Evolutionary conservation across 2,329 filamentous ascomycete species (phyloP).

Genomic region (Neonectria coccinea): DNA sequence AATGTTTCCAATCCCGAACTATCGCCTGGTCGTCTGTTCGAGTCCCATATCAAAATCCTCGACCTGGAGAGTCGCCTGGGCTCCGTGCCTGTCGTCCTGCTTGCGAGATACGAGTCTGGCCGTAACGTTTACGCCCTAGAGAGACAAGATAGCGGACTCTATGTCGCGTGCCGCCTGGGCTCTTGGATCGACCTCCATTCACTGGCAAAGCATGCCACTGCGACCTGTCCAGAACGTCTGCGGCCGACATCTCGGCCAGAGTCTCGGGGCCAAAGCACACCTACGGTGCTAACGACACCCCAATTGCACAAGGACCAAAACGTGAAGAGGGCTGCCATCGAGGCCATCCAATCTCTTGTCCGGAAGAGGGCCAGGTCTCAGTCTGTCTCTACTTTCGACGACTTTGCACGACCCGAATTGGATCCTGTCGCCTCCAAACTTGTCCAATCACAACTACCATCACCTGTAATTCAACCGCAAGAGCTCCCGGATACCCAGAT

Average conservation of each 20-base stretch:
- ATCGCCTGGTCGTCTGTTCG: slow-evolving; percentile 67
- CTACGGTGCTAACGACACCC: slow-evolving; percentile 55
- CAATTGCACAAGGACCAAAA: slow-evolving; percentile 63
- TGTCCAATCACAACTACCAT: slow-evolving; percentile 37
- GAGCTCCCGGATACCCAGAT: slow-evolving; percentile 20
- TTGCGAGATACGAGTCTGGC: slow-evolving; percentile 69
- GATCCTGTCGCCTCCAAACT: slow-evolving; percentile 27
- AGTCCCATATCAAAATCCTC: slow-evolving; percentile 71
- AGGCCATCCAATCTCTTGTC: slow-evolving; percentile 72
- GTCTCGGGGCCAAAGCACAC: slow-evolving; percentile 34
- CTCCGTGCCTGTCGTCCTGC: slow-evolving; percentile 65
- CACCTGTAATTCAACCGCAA: slow-evolving; percentile 35
- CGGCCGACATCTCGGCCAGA: slow-evolving; percentile 33
- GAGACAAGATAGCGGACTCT: slow-evolving; percentile 69
- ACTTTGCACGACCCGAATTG: slow-evolving; percentile 38
- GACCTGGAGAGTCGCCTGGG: slow-evolving; percentile 72
- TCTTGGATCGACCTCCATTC: slow-evolving; percentile 72
- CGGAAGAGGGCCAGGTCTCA: slow-evolving; percentile 62
- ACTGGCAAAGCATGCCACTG: slow-evolving; percentile 63
- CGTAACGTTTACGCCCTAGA: slow-evolving; percentile 73
- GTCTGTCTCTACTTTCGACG: slow-evolving; percentile 54
- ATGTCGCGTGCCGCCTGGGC: slow-evolving; percentile 76
- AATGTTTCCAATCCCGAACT: slow-evolving; percentile 62
- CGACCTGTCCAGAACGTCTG: slow-evolving; percentile 49
- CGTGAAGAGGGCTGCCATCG: slow-evolving; percentile 69